Evolutionary conservation across 805 yeast species (phyloP).

Genomic region (Saccharomycopsis fermentans): DNA sequence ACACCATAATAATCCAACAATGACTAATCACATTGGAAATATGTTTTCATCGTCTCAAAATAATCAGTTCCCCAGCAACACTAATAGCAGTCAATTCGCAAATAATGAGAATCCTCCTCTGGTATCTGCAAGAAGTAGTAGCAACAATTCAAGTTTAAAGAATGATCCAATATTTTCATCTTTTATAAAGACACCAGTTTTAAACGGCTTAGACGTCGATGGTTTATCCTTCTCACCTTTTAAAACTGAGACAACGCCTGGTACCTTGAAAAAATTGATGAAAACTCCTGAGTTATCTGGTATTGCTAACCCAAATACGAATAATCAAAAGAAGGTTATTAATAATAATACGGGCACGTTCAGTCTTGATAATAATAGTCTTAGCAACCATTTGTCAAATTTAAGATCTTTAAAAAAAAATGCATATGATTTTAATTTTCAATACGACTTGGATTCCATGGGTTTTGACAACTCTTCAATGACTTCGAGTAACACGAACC

Average conservation of each 20-base stretch:
- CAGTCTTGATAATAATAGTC: not conserved
- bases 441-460: slow-evolving; percentile 36
- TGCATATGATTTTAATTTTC: slow-evolving; percentile 22
- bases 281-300: slow-evolving; percentile 1
- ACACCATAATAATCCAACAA: not conserved
- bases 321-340: not conserved
- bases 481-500: not conserved
- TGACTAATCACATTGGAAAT: not conserved
- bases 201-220: slow-evolving; percentile 15
- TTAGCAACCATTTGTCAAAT: not conserved
- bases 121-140: not conserved
- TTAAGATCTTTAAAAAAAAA: slow-evolving; percentile 5
- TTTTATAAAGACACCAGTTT: slow-evolving; percentile 16
- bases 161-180: slow-evolving; percentile 12
- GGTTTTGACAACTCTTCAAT: slow-evolving; percentile 36
- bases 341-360: not conserved
- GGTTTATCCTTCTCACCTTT: not conserved
- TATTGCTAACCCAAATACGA: not conserved
- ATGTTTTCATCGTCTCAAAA: not conserved
- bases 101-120: not conserved
- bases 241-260: not conserved
- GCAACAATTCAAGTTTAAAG: slow-evolving; percentile 1
- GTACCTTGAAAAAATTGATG: slow-evolving; percentile 6
- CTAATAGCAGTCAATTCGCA: not conserved
- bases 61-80: not conserved